Evolutionary conservation across 208 protist species (phyloP), one percentile per base, ranked within the genome.

Genomic region (Trypanosoma melophagium): DNA sequence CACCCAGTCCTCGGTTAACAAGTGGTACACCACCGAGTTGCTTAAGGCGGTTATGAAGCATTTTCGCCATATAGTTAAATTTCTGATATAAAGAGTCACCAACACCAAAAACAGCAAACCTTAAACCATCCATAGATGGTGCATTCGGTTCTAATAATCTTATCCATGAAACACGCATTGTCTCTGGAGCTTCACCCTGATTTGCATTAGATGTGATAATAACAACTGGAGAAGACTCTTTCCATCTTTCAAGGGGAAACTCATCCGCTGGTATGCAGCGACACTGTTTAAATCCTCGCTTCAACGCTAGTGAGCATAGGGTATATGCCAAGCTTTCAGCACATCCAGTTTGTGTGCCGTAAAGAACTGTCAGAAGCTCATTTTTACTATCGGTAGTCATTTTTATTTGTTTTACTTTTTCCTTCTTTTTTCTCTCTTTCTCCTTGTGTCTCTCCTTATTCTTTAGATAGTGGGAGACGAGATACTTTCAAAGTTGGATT

Each of bases 31-130:
- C 91, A 17, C 90, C 90, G 0, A 98, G 76, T 77, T 96, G 87
- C 55, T 54, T 58, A 40, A 98, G 67, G 17, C 93, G 79, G 73
- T 96, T 96, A 79, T 97, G 86, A 54, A 97, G 67, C 87, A 96
- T 94, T 74, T 97, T 97, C 0, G 83, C 90, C 73, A 96, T 90
- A 74, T 92, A 91, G 79, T 97, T 97, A 64, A 94, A 98, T 66
- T 94, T 93, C 13, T 60, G 60, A 67, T 98, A 98, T 10, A 87
- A 62, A 1, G 84, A 92, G 74, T 98, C 93, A 12, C 95, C 95
- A 4, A 96, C 65, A 12, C 93, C 95, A 74, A 97, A 97, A 13
- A 98, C 87, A 54, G 93, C 87, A 73, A 90, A 97, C 16, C 52
- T 63, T 44, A 97, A 54, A 8, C 80, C 75, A 14, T 74, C 54